A percentile compares a stretch with the other conserved stretches of the same genome.
Conservation (phyloP, 116 monocot species). For the Trichopus zeylanicus region DNA sequence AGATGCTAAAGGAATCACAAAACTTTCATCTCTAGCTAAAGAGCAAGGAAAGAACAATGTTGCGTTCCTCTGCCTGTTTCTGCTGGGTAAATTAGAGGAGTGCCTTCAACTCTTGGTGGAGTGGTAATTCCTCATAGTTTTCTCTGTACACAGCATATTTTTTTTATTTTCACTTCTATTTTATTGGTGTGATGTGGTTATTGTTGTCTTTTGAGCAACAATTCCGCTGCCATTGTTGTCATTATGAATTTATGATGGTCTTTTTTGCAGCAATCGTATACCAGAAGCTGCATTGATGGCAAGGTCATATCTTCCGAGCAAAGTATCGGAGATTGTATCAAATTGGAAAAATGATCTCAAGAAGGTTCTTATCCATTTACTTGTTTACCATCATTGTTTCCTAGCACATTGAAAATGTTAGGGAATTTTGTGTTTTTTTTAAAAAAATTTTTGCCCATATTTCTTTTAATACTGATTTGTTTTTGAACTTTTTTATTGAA, state of each 20-base stretch:
- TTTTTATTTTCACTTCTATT: too few species aligned
- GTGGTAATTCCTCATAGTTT: constrained; percentile 40
- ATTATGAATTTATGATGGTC: not conserved
- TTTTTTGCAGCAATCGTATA: constrained; percentile 63
- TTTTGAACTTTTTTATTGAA: not conserved
- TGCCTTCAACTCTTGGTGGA: constrained; percentile 79
- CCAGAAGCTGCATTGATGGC: constrained; percentile 98
- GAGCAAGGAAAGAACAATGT: constrained; percentile 97
- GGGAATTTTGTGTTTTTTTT: not conserved
- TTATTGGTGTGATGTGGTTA: too few species aligned
- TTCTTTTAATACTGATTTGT: too few species aligned
- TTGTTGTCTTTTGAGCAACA: not conserved
- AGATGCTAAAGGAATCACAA: constrained; percentile 76
- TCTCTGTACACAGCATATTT: not conserved
- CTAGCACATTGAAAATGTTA: too few species aligned
- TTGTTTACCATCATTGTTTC: too few species aligned
- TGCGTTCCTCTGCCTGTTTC: constrained; percentile 84
- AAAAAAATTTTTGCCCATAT: too few species aligned
- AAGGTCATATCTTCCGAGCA: constrained; percentile 86
- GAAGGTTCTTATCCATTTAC: constrained; percentile 77
- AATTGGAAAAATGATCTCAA: constrained; percentile 86
- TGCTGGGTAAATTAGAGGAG: constrained; percentile 86
- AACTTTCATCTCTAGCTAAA: constrained; percentile 78
- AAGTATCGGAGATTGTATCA: constrained; percentile 81
- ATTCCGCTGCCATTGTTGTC: not conserved